Evolutionary conservation across 371 early-diverging fungal species (phyloP), one percentile per base, ranked within the genome.

Genomic region (Chytridiales sp.): DNA sequence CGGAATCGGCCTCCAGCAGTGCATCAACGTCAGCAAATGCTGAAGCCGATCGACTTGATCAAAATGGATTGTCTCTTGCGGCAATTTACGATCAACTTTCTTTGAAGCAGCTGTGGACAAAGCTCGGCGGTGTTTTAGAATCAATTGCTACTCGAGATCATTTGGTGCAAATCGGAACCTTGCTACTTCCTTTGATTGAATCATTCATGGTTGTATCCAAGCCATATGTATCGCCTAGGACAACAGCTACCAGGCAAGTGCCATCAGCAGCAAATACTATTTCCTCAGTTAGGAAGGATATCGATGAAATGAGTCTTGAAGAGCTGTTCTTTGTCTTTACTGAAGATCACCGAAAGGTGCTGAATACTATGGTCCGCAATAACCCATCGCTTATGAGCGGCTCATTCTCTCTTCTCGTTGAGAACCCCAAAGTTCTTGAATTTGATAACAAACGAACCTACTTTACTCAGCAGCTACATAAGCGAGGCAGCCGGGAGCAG

Each of bases 381-480:
- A 98, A 93, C 68, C 96, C 98, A 0, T 85, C 89, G 0, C 63
- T 98, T 51, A 90, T 98, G 89, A 91, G 87, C 64, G 98, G 97
- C 3, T 94, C 98, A 1, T 97, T 98, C 77, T 89, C 96, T n/a
- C 74, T 97, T 41, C 79, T 98, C 44, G 90, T 97, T 3, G 90
- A 89, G 50, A 97, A 95, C 69, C 95, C 97, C 39, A 95, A 95
- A 69, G 91, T 97, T 69, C 82, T 98, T 30, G 97, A 98, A 62
- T 98, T 98, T 72, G 98, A 98, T 77, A 97, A 96, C 82, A 98
- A 98, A 81, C 85, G 97, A 50, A 94, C 92, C 65, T 98, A 94
- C 75, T 97, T 98, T 72, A 87, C 83, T 43, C 95, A 94, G 71
- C 93, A 95, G 61, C 77, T 97, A 38, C 92, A 93, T 69, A 93